Percentiles rank a stretch among this genome's conserved stretches.
phyloP scores from a whole-genome alignment of 176 grass and related monocot species.

The Pharus latifolius region DNA sequence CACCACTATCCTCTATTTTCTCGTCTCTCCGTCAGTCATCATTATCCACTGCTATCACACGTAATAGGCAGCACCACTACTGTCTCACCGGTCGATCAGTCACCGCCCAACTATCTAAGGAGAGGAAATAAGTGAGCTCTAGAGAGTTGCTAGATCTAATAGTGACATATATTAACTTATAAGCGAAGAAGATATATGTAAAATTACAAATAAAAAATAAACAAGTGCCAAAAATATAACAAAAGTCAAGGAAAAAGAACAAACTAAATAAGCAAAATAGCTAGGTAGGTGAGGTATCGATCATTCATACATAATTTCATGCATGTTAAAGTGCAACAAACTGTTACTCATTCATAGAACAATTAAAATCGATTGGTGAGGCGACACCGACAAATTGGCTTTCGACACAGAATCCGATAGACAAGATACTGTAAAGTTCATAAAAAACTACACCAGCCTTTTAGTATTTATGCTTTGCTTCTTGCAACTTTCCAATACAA shows the following conservation, averaged over 20 bases:
- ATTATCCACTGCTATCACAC: too few relatives aligned
- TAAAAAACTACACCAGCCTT: background rate
- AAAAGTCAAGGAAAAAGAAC: conserved; percentile 1
- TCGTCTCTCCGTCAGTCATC: too few relatives aligned
- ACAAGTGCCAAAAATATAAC: too few relatives aligned
- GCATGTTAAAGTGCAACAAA: background rate
- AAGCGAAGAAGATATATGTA: too few relatives aligned
- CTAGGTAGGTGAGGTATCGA: conserved; percentile 4
- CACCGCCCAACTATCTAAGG: too few relatives aligned
- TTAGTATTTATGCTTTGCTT: background rate
- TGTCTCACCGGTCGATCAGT: too few relatives aligned
- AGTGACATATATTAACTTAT: too few relatives aligned
- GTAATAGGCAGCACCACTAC: too few relatives aligned
- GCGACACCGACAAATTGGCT: background rate
- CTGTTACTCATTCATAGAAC: background rate
- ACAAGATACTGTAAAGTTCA: background rate
- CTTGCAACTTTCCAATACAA: background rate
- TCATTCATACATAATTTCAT: background rate
- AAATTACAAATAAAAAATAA: too few relatives aligned
- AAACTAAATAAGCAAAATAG: background rate
- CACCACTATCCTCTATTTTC: too few relatives aligned
- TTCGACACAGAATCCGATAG: background rate
- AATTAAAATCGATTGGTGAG: background rate
- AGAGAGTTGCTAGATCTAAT: too few relatives aligned
- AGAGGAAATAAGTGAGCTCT: too few relatives aligned